Base-by-base conservation (phyloP, 305 asterid genomes). In the Plantago coronopus region DNA sequence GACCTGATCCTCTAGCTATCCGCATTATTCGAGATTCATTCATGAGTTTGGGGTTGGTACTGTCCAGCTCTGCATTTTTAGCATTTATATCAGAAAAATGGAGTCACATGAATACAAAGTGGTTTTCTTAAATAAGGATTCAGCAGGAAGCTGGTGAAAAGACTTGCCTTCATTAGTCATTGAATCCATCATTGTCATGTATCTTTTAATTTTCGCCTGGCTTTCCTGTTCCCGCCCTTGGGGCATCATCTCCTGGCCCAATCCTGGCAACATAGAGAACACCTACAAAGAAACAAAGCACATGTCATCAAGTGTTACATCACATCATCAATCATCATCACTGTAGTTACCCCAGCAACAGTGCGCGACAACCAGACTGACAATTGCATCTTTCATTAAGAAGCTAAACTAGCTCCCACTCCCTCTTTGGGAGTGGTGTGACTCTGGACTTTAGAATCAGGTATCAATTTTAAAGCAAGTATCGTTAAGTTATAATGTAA, bases 121-220 rank as follows among this genome's bases (percentile, higher is more conserved):
- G 56, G 38, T 37, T 29, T 47, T 37, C 23, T 49, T 48, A 16
- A 34, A 7, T 51, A 19, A 42, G 48, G 27, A 13, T 22, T 38
- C 58, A 56, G 21, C n/a, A 18, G 37, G 44, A 34, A 34, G 2
- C 40, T 34, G 13, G 9, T 34, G 40, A 7, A 12, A 16, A 62
- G 51, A 53, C 90, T 79, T 71, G 69, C 97, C 98, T 81, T 87
- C 89, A 61, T 93, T 82, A 57, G 97, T 93, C 99, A 89, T 93
- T 13, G 99, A 93, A 72, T 93, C 99, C 99, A 87, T 89, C 96
- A 93, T 93, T 48, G 96, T 93, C 99, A 87, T 93, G 71, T 85
- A 89, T 64, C 97, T 76, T 77, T 93, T 93, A 49, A 89, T 72
- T 81, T 93, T 93, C 17, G 99, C 79, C 66, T 87, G 97, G 73